A percentile compares a stretch with the other conserved stretches of the same genome.
These are phyloP conservation scores for Solanum hybrid DNA, from an alignment of 305 asterid species.

Conservation along the genomic window DNA sequence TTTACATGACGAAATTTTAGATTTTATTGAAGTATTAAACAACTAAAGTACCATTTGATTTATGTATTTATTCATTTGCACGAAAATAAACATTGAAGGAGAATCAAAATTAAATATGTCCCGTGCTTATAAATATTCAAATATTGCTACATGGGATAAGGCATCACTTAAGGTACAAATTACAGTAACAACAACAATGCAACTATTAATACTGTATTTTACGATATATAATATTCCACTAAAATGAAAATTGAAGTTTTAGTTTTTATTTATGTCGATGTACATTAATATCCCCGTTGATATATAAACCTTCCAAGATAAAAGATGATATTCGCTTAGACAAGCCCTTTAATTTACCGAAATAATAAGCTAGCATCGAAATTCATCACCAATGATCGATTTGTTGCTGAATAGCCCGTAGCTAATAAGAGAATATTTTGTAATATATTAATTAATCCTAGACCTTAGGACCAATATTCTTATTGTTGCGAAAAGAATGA, in stretches of 20 bases:
- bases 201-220: not conserved
- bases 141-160: not conserved
- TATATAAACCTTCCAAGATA: not conserved
- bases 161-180: not conserved
- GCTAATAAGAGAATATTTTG: not conserved
- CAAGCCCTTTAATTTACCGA: not conserved
- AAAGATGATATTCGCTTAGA: not conserved
- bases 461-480: not conserved
- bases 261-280: not conserved
- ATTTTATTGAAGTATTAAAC: not conserved
- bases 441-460: not conserved
- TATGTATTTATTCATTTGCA: not conserved
- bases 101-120: not conserved
- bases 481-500: not conserved
- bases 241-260: not conserved
- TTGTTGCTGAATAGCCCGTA: not conserved
- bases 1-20: not conserved
- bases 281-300: not conserved
- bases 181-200: not conserved
- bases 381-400: not conserved
- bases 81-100: not conserved
- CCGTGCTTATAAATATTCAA: not conserved
- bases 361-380: not conserved
- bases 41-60: not conserved
- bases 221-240: not conserved